A percentile compares a stretch with the other conserved stretches of the same genome.
These are phyloP conservation scores for Pisolithus microcarpus DNA, from an alignment of 768 basidiomycete genomes.

Conservation along the genomic window DNA sequence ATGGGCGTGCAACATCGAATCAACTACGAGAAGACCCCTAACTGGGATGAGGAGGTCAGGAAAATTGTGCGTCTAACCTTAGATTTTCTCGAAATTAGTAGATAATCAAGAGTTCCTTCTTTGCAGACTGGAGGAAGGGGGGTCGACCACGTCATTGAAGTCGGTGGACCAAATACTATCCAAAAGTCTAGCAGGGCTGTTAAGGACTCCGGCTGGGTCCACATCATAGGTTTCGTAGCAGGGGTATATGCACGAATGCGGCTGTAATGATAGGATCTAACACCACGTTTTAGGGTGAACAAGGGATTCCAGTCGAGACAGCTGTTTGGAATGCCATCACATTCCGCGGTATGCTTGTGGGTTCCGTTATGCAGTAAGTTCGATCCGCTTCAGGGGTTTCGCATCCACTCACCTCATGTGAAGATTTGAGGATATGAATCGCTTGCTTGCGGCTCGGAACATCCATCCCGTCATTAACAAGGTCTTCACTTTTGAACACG, in stretches of 20 bases:
- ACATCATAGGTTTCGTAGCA: slow-evolving; percentile 47
- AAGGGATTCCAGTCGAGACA: slow-evolving; percentile 22
- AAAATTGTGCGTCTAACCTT: slow-evolving; percentile 31
- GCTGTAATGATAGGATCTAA: no score
- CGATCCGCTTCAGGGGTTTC: neutral
- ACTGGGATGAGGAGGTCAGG: slow-evolving; percentile 52
- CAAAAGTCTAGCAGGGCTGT: slow-evolving; percentile 34
- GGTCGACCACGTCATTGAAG: slow-evolving; percentile 31
- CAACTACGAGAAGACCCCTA: slow-evolving; percentile 51
- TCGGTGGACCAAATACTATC: slow-evolving; percentile 50
- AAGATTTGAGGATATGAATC: slow-evolving; percentile 30
- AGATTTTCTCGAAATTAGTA: neutral
- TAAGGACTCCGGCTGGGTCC: slow-evolving; percentile 37
- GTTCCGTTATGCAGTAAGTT: slow-evolving; percentile 49
- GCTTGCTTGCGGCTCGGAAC: slow-evolving; percentile 23
- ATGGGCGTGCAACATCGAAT: slow-evolving; percentile 51
- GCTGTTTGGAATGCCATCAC: slow-evolving; percentile 31
- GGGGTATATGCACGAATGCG: slow-evolving; percentile 21
- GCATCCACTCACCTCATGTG: neutral
- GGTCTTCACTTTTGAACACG: slow-evolving; percentile 52
- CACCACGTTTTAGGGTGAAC: no score
- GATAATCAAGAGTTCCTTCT: neutral
- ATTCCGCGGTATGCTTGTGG: slow-evolving; percentile 49
- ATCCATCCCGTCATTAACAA: slow-evolving; percentile 46
- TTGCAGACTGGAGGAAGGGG: slow-evolving; percentile 24